phyloP scores from a whole-genome alignment of 1,284 basidiomycete genomes.

The Ganoderma sp. region DNA sequence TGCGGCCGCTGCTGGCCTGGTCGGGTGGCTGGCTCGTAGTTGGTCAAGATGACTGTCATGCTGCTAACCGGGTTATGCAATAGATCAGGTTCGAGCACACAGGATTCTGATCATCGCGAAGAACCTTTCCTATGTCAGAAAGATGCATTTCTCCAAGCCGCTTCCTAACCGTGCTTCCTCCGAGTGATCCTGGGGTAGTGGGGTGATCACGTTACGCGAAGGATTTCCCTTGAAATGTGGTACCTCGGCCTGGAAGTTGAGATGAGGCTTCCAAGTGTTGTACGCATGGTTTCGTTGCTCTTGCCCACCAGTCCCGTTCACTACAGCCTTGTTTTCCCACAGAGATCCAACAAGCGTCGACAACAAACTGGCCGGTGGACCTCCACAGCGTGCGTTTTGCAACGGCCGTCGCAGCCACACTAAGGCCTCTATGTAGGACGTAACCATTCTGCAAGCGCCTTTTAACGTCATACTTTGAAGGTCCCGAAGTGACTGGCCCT shows the following conservation, averaged over 20 bases:
- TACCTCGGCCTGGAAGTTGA: background rate
- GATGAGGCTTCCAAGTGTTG: background rate
- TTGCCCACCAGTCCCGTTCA: background rate
- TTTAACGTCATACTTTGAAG: background rate
- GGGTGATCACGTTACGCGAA: background rate
- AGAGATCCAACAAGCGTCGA: background rate
- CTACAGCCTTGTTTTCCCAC: background rate
- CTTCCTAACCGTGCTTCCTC: background rate
- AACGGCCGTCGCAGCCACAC: background rate
- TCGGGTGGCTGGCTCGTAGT: slow-evolving; percentile 39
- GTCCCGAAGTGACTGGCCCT: background rate
- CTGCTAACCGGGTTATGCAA: slow-evolving; percentile 5
- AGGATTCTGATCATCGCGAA: background rate
- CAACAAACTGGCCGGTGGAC: no score
- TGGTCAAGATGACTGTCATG: slow-evolving; percentile 30
- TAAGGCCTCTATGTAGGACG: background rate
- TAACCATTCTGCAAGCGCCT: background rate
- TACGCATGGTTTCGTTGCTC: background rate
- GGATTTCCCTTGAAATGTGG: background rate
- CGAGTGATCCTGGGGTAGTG: no score
- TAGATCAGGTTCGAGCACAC: slow-evolving; percentile 14
- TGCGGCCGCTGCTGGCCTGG: slow-evolving; percentile 32
- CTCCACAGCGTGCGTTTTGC: background rate
- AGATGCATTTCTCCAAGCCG: background rate
- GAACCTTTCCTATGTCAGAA: background rate